phyloP scores from a whole-genome alignment of 73 alveolate genomes.

The Tetrahymena elliotti region DNA sequence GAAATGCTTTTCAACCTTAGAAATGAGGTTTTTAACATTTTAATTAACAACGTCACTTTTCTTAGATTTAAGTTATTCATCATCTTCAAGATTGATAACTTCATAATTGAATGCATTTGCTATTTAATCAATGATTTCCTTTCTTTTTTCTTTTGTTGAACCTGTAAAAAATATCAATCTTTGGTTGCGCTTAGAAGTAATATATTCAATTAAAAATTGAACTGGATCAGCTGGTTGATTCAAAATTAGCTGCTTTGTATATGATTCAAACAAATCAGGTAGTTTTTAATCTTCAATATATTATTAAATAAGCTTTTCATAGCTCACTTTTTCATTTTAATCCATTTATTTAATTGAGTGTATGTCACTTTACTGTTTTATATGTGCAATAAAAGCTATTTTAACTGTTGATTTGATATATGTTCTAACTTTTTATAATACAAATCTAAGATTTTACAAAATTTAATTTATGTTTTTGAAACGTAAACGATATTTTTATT shows the following conservation, averaged over 20 bases:
- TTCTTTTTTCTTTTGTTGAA: slow-evolving; percentile 3
- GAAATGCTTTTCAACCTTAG: slow-evolving; percentile 18
- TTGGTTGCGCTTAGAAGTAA: slow-evolving; percentile 17
- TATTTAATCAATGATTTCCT: slow-evolving; percentile 10
- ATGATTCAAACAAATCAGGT: slow-evolving; percentile 32
- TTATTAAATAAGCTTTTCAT: background rate
- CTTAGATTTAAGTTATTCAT: slow-evolving; percentile 1
- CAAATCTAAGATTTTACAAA: background rate
- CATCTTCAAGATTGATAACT: slow-evolving; percentile 17
- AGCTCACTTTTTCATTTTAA: background rate
- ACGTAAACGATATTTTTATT: background rate
- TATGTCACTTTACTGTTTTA: background rate
- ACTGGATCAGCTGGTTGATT: slow-evolving; percentile 30
- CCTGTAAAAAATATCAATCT: slow-evolving; percentile 29
- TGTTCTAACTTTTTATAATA: background rate
- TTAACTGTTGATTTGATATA: background rate
- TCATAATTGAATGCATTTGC: slow-evolving; percentile 31
- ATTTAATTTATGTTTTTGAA: background rate
- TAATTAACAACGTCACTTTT: slow-evolving; percentile 17
- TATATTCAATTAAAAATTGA: slow-evolving; percentile 6
- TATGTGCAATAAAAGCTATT: background rate
- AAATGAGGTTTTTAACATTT: background rate
- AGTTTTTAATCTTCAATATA: slow-evolving; percentile 30
- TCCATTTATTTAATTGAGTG: background rate
- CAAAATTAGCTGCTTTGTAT: slow-evolving; percentile 4